Percentiles rank a stretch among this genome's conserved stretches.
Evolutionary conservation across 208 protist species (phyloP).

Genomic region (Endotrypanum monterogeii): DNA sequence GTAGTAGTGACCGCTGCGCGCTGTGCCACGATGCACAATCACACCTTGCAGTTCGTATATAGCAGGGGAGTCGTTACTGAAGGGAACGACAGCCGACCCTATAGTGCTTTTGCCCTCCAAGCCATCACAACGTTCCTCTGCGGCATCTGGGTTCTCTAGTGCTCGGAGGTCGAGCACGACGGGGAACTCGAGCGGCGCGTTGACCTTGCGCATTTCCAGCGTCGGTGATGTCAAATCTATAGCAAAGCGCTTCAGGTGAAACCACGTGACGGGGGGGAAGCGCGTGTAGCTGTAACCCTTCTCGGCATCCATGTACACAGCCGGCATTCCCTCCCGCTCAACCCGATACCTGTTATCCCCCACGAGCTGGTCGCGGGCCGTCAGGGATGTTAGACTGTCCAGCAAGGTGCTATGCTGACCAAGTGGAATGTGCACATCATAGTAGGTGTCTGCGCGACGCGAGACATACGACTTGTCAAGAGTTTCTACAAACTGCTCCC

Average conservation of each 20-base stretch:
- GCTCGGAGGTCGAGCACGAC: constrained; percentile 61
- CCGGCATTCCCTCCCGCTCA: constrained; percentile 69
- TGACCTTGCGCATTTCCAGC: constrained; percentile 87
- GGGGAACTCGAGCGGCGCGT: constrained; percentile 77
- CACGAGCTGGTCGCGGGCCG: constrained; percentile 77
- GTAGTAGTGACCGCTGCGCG: constrained; percentile 91
- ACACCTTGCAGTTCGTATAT: constrained; percentile 89
- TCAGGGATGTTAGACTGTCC: constrained; percentile 73
- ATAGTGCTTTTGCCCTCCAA: background rate
- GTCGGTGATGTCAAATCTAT: constrained; percentile 82
- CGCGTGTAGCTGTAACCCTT: constrained; percentile 75
- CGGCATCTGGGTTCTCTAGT: constrained; percentile 51
- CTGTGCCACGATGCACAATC: constrained; percentile 88
- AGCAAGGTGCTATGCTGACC: constrained; percentile 56
- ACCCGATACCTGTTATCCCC: constrained; percentile 93
- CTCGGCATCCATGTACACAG: constrained; percentile 88
- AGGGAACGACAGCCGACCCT: constrained; percentile 32
- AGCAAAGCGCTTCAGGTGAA: constrained; percentile 93
- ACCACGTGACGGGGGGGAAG: constrained; percentile 87
- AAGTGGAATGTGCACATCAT: constrained; percentile 91
- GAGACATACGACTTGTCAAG: constrained; percentile 80
- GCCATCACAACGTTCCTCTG: background rate
- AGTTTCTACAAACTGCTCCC: constrained; percentile 84
- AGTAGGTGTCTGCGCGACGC: constrained; percentile 75
- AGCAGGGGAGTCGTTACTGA: constrained; percentile 55